Percentiles rank a stretch among this genome's conserved stretches.
Evolutionary conservation across 805 yeast genomes (phyloP).

Genomic region (Kregervanrija pseudodelftensis): DNA sequence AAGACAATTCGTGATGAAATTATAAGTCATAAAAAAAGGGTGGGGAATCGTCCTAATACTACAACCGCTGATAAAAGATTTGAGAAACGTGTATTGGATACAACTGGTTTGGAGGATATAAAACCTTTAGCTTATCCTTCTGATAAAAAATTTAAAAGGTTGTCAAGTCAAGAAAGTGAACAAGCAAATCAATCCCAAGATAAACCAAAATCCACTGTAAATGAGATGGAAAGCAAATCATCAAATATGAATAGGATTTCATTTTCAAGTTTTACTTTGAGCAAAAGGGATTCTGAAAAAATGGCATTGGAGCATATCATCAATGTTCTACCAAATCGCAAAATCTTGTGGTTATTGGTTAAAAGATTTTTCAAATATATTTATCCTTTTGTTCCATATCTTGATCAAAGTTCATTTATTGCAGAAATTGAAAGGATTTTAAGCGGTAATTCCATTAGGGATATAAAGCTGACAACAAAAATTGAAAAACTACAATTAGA

Average conservation of each 20-base stretch:
- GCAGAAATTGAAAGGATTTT: constrained; percentile 30
- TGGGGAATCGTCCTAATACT: neutral
- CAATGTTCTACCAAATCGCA: constrained; percentile 34
- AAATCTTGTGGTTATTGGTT: constrained; percentile 38
- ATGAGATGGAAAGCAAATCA: neutral
- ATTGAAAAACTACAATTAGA: constrained; percentile 29
- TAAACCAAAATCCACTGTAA: no score
- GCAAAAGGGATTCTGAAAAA: constrained; percentile 17
- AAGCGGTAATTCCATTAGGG: constrained; percentile 21
- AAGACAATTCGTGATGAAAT: constrained; percentile 29
- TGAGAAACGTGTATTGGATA: constrained; percentile 26
- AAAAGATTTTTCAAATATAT: constrained; percentile 37
- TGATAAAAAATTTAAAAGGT: neutral
- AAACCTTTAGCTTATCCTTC: constrained; percentile 17
- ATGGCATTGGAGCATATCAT: constrained; percentile 25
- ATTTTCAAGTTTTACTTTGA: neutral
- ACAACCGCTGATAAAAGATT: constrained; percentile 19
- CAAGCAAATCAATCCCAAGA: neutral
- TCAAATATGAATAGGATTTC: neutral
- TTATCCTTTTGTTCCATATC: constrained; percentile 41
- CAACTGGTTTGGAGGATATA: constrained; percentile 34
- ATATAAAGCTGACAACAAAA: constrained; percentile 27
- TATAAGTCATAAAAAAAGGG: constrained; percentile 15
- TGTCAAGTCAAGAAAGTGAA: neutral
- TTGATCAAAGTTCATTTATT: constrained; percentile 33